These are phyloP conservation scores for Pyricularia sp. DNA, from an alignment of 2,329 filamentous ascomycete species.

Conservation along the genomic window DNA sequence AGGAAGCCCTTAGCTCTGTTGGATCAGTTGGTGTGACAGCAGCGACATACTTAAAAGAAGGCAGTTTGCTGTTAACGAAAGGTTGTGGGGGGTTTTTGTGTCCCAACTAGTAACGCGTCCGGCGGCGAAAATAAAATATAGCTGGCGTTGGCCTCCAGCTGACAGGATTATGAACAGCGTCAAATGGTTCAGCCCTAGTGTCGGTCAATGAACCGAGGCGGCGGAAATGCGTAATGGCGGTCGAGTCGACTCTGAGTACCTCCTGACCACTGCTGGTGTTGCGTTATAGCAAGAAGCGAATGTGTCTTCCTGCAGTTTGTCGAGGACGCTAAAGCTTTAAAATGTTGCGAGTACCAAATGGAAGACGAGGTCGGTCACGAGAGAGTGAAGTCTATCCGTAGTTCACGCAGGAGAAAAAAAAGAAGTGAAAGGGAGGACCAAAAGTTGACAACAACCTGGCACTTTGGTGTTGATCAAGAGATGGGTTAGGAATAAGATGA, in stretches of 20 bases:
- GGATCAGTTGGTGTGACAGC: neutral
- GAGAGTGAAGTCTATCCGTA: neutral
- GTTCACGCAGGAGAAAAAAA: conserved; percentile 7
- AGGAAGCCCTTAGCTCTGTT: neutral
- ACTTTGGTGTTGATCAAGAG: conserved; percentile 1
- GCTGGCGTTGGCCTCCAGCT: neutral
- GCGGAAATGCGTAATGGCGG: neutral
- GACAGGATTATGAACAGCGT: neutral
- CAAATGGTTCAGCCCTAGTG: neutral
- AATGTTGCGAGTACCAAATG: neutral
- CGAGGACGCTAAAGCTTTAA: neutral
- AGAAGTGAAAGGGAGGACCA: conserved; percentile 9
- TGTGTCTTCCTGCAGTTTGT: conserved; percentile 7
- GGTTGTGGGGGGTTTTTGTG: neutral
- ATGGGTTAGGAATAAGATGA: neutral
- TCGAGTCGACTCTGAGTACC: neutral
- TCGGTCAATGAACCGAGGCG: neutral
- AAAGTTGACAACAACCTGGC: neutral
- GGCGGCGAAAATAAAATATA: neutral
- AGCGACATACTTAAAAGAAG: neutral
- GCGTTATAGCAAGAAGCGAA: conserved; percentile 10
- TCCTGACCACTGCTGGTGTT: neutral
- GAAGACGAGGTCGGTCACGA: conserved; percentile 1
- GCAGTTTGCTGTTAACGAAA: neutral
- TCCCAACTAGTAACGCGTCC: neutral